phyloP scores from a whole-genome alignment of 192 early-diverging fungal species.

The Pilobolus umbonatus region DNA sequence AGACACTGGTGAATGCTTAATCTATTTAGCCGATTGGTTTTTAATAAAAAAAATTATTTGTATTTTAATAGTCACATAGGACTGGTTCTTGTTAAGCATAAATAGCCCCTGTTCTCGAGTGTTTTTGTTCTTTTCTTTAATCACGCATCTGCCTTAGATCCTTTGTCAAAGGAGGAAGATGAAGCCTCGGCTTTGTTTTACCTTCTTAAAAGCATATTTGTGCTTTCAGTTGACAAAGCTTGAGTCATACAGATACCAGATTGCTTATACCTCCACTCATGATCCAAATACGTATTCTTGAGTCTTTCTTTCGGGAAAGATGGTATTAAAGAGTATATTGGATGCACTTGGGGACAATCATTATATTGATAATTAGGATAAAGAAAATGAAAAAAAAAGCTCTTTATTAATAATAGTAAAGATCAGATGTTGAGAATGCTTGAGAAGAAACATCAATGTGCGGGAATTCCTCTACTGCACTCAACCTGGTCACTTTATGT shows the following conservation, averaged over 20 bases:
- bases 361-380: not conserved
- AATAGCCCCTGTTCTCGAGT: too few species aligned
- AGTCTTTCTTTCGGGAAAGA: not conserved
- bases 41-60: too few species aligned
- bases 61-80: too few species aligned
- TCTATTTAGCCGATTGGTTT: too few species aligned
- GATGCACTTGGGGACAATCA: constrained; percentile 19
- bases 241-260: constrained; percentile 27
- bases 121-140: constrained; percentile 10
- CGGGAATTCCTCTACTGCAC: too few species aligned
- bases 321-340: not conserved
- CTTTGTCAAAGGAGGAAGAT: constrained; percentile 8
- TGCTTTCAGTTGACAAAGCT: constrained; percentile 19
- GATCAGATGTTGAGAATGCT: too few species aligned
- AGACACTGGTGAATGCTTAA: too few species aligned
- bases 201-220: not conserved
- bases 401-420: not conserved
- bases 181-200: not conserved
- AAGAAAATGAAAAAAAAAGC: constrained; percentile 5
- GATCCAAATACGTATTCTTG: not conserved
- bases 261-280: constrained; percentile 17
- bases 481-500: too few species aligned
- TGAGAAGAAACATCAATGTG: too few species aligned
- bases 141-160: constrained; percentile 24
- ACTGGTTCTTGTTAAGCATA: too few species aligned